phyloP scores from a whole-genome alignment of 2,329 filamentous ascomycete species.

The Fusarium compactum region DNA sequence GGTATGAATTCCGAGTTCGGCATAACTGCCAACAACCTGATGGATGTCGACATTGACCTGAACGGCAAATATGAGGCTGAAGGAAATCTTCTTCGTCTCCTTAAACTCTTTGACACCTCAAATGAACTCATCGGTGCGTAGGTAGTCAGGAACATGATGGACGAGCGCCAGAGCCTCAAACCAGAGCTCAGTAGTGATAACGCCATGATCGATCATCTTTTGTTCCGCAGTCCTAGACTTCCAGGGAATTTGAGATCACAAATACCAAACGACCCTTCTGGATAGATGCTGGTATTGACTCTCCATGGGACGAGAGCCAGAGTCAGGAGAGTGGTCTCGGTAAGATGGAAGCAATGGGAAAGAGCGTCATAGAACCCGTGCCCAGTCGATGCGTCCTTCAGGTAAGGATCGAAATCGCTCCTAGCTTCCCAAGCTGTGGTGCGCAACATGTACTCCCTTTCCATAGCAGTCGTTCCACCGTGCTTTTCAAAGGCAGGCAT shows the following conservation, averaged over 20 bases:
- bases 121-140: slow-evolving; percentile 54
- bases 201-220: neutral
- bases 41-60: slow-evolving; percentile 59
- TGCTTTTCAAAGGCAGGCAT: slow-evolving; percentile 19
- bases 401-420: neutral
- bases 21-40: slow-evolving; percentile 41
- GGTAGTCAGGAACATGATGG: slow-evolving; percentile 36
- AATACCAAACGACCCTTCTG: neutral
- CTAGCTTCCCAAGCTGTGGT: neutral
- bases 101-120: slow-evolving; percentile 51
- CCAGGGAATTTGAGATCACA: neutral
- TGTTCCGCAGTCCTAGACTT: neutral
- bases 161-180: neutral
- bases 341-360: neutral
- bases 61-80: slow-evolving; percentile 55
- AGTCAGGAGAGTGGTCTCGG: neutral
- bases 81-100: slow-evolving; percentile 48
- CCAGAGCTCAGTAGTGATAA: neutral
- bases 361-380: neutral
- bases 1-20: neutral
- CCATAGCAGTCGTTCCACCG: neutral
- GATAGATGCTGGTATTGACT: neutral
- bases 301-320: neutral
- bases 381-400: neutral
- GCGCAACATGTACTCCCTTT: neutral